Evolutionary conservation across 495 filamentous ascomycete genomes (phyloP), one percentile per base, ranked within the genome.

Genomic region (Neurospora sp.): DNA sequence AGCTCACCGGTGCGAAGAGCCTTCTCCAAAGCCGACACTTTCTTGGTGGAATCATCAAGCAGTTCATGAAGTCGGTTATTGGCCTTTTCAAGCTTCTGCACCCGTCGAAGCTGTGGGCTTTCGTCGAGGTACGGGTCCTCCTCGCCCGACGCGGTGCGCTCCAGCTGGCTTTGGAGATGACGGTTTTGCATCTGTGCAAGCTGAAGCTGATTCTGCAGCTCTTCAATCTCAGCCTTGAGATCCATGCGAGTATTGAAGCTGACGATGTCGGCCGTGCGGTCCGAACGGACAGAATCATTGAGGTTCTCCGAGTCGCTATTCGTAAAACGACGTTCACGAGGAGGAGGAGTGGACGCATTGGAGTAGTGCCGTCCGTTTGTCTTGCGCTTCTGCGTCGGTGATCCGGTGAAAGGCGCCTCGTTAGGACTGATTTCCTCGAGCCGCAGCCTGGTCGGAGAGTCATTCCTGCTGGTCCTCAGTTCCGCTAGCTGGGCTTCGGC

Each of bases 121-220:
- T 97, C 91, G 70, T 97, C 93, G 68, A 89, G 83, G 44, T 85
- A 86, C 39, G 89, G 85, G 53, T 89, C 89, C 3, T 81, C 77
- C n/a, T 59, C 53, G 2, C 89, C 88, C 0, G 86, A 87, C 3
- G 83, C 81, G 1, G 77, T 82, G 37, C 91, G 88, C 61, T 93
- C 91, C 71, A 98, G 83, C 78, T 97, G 94, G 79, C 89, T 94
- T 77, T 97, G 93, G 18, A 99, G 88, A 79, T 99, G 95, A 42
- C 92, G 90, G 82, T 97, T 97, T 75, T 95, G 92, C 93, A 99
- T 97, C 81, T 98, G 91, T 9, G 92, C 91, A 83, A 98, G 88
- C 77, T 99, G 95, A 65, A 99, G 88, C 80, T 97, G 94, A 79
- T 96, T 98, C 78, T 98, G 96, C 65, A 97, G 85, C 81, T 96